Base-by-base conservation (phyloP, 73 alveolate genomes). In the Paramecium sonneborni region DNA sequence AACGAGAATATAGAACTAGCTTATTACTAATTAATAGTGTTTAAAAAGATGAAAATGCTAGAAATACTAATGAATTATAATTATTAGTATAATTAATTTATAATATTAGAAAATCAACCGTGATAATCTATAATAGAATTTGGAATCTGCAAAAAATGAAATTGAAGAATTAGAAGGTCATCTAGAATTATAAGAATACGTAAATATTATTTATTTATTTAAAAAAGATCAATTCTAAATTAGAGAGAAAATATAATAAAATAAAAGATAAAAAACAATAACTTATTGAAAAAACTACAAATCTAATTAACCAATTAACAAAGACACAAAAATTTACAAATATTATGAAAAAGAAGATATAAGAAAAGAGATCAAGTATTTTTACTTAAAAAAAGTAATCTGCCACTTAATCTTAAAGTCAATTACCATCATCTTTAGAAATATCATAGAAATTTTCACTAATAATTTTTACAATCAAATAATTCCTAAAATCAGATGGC, bases 331-430 rank as follows among this genome's bases (percentile, higher is more conserved):
- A 79, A 44, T 79, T 79, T 24, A 79, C 44, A 20, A 39, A 79
- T 46, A 79, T 79, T 20, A 79, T 79, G 90, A 79, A 79, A 79
- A 79, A 79, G 15, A 79, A 79, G 26, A 15, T 79, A 0, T 79
- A 39, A 44, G 90, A 79, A 10, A 79, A 44, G 72, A 79, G 48
- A 79, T 5, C 15, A 2, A 62, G 48, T 5, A 23, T 1, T 30
- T 35, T 38, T 30, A 46, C 12, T 2, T 32, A 62, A 30, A 62
- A 26, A 30, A 62, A 62, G 24, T 21, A 39, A 74, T 18, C 37
- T 21, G 10, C 18, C 20, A 35, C 56, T n/a, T 39, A 74, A 37
- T 37, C 58, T 7, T 37, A 74, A 21, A 74, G 87, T 39, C 35
- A 74, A 37, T 39, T 74, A 12, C 87, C 87, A 5, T 23, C 87